phyloP scores from a whole-genome alignment of 106 monocot genomes.

The Dendrobium nobile region DNA sequence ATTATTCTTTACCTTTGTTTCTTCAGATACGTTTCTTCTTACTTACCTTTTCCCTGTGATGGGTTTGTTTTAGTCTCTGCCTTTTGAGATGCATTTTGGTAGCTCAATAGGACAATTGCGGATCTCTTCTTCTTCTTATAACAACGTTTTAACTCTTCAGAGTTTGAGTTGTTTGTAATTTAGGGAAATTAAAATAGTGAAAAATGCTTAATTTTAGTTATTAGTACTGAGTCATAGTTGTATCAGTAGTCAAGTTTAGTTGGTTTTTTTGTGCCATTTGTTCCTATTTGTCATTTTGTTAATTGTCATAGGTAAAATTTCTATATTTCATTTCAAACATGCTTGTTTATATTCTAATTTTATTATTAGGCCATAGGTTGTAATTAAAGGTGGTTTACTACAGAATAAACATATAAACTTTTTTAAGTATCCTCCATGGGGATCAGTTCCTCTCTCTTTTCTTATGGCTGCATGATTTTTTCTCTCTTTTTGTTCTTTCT shows the following conservation, averaged over 20 bases:
- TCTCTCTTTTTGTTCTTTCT: too few species aligned
- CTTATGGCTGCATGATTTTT: not conserved
- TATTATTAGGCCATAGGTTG: not conserved
- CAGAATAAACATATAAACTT: not conserved
- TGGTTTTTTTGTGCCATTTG: not conserved
- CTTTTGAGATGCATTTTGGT: not conserved
- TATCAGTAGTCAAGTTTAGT: not conserved
- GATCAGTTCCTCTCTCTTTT: not conserved
- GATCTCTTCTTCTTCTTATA: not conserved
- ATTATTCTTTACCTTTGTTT: not conserved
- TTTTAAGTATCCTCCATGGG: not conserved
- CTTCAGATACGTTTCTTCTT: not conserved
- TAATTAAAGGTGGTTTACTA: not conserved
- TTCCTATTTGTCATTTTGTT: not conserved
- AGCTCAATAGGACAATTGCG: not conserved
- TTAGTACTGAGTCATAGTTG: not conserved
- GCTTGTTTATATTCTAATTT: not conserved
- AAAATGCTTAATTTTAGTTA: not conserved
- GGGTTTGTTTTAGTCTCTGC: not conserved
- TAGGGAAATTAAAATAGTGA: not conserved
- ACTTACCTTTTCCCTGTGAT: not conserved
- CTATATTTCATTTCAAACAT: too few species aligned
- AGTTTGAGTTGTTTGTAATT: not conserved
- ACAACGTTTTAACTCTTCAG: not conserved
- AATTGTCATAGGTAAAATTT: not conserved